A percentile compares a stretch with the other conserved stretches of the same genome.
Conservation (phyloP, 2,329 filamentous ascomycete species). For the Claviceps capensis region DNA sequence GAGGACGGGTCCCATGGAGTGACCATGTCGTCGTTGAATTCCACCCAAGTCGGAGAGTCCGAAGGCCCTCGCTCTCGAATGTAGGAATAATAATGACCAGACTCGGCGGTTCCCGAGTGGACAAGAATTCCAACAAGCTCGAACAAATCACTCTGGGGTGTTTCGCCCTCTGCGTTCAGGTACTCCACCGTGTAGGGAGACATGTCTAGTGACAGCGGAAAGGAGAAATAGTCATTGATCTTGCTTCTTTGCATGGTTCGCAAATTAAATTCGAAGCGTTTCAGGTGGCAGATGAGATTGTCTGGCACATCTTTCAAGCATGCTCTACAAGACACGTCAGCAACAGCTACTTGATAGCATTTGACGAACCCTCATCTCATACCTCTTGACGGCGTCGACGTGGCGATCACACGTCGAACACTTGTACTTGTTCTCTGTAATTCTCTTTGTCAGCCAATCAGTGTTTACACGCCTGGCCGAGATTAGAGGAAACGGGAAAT, state of each 20-base stretch:
- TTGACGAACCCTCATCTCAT: conserved; percentile 9
- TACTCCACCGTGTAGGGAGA: conserved; percentile 79
- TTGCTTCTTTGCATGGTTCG: conserved; percentile 70
- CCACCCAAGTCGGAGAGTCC: conserved; percentile 53
- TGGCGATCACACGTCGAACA: conserved; percentile 80
- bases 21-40: conserved; percentile 89
- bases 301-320: conserved; percentile 88
- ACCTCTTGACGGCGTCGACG: conserved; percentile 86
- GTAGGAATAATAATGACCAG: conserved; percentile 95
- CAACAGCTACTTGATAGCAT: neutral
- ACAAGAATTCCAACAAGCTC: conserved; percentile 92
- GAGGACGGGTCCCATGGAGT: conserved; percentile 57
- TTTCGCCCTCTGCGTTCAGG: conserved; percentile 46
- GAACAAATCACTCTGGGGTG: conserved; percentile 57
- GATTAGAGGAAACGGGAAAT: neutral
- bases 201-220: conserved; percentile 75
- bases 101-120: conserved; percentile 83
- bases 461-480: neutral
- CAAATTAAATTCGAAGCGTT: conserved; percentile 72
- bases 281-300: conserved; percentile 90
- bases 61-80: conserved; percentile 62
- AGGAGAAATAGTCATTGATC: conserved; percentile 90
- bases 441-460: neutral
- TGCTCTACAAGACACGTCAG: conserved; percentile 37
- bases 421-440: conserved; percentile 86